These are phyloP conservation scores for Ceratocystis variospora DNA, from an alignment of 2,329 filamentous ascomycete species.

Conservation along the genomic window DNA sequence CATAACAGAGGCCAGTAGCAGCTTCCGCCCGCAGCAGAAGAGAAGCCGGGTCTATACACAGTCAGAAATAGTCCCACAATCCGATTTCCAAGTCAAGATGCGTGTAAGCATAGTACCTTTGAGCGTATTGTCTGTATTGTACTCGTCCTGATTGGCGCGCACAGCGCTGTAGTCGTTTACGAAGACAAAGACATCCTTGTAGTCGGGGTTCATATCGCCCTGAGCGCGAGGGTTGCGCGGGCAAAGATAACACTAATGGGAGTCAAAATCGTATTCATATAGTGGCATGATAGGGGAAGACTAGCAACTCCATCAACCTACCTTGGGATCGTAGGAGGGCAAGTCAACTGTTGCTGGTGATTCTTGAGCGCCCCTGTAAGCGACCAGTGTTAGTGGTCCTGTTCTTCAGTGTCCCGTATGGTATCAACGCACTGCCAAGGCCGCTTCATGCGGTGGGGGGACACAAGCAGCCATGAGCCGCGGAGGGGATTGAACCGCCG, in stretches of 20 bases:
- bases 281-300: not conserved
- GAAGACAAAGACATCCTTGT: slow-evolving; percentile 79
- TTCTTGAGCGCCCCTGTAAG: slow-evolving; percentile 60
- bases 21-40: slow-evolving; percentile 68
- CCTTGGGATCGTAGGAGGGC: slow-evolving; percentile 68
- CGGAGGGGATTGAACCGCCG: slow-evolving; percentile 84
- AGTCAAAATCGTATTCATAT: slow-evolving; percentile 14
- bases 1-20: slow-evolving; percentile 92
- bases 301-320: slow-evolving; percentile 24
- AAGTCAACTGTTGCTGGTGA: slow-evolving; percentile 51
- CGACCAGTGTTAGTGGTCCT: slow-evolving; percentile 6
- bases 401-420: not conserved
- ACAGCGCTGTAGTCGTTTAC: slow-evolving; percentile 97
- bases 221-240: slow-evolving; percentile 80
- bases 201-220: slow-evolving; percentile 75
- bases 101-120: slow-evolving; percentile 24
- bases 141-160: slow-evolving; percentile 80
- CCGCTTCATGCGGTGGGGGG: slow-evolving; percentile 88
- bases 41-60: slow-evolving; percentile 49
- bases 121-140: slow-evolving; percentile 35
- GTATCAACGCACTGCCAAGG: slow-evolving; percentile 74
- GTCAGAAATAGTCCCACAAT: not conserved
- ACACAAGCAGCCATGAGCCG: slow-evolving; percentile 85
- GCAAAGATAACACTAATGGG: slow-evolving; percentile 74
- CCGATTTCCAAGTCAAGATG: not conserved